Percentiles rank a stretch among this genome's conserved stretches.
These are phyloP conservation scores for Metarhizium guizhouense DNA, from an alignment of 2,329 filamentous ascomycete genomes.

Conservation along the genomic window DNA sequence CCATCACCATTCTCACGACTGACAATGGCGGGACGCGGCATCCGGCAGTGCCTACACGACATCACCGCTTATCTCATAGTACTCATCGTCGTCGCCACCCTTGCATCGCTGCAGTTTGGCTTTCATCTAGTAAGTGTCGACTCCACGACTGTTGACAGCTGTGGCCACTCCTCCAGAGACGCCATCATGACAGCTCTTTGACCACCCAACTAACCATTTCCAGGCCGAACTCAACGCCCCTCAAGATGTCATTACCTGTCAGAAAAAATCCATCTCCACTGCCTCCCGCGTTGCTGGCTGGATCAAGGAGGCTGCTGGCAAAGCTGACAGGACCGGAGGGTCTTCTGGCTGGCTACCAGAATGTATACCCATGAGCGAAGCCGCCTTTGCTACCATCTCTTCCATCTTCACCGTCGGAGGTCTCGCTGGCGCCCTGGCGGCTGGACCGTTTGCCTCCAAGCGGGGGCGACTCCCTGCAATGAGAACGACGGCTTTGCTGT, in stretches of 20 bases:
- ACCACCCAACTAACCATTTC: neutral
- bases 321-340: slow-evolving; percentile 12
- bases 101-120: slow-evolving; percentile 89
- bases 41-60: slow-evolving; percentile 23
- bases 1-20: neutral
- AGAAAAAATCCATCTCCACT: slow-evolving; percentile 38
- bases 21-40: slow-evolving; percentile 21
- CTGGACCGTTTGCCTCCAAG: slow-evolving; percentile 69
- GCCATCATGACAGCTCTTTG: neutral
- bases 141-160: neutral
- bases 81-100: slow-evolving; percentile 64
- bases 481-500: slow-evolving; percentile 68
- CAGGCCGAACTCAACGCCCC: slow-evolving; percentile 89
- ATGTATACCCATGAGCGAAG: slow-evolving; percentile 82
- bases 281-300: slow-evolving; percentile 17
- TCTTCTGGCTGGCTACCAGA: slow-evolving; percentile 42
- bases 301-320: slow-evolving; percentile 16
- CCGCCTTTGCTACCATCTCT: slow-evolving; percentile 75
- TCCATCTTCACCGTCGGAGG: slow-evolving; percentile 90
- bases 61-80: slow-evolving; percentile 72
- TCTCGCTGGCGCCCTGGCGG: slow-evolving; percentile 68
- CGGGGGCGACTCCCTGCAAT: slow-evolving; percentile 71
- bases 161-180: neutral
- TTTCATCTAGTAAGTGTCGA: slow-evolving; percentile 66
- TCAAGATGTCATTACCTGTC: slow-evolving; percentile 86